These are phyloP conservation scores for Tubosaeta sp. DNA, from an alignment of 768 basidiomycete species.

Conservation along the genomic window DNA sequence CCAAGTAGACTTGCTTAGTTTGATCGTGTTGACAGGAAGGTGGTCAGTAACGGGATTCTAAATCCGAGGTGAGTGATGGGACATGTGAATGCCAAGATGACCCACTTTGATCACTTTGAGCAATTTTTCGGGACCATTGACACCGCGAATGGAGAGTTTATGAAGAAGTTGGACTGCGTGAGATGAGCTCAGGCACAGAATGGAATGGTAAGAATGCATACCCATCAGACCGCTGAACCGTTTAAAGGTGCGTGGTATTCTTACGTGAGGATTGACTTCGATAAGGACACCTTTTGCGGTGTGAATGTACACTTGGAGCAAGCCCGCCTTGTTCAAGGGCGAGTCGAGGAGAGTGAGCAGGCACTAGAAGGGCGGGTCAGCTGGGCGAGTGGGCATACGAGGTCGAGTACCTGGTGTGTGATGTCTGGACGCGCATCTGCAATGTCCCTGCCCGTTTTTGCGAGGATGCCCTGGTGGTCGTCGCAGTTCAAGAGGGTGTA, in stretches of 20 bases:
- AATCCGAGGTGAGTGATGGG: conserved; percentile 1
- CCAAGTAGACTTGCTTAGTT: conserved; percentile 68
- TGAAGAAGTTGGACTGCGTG: conserved; percentile 89
- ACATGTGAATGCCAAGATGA: conserved; percentile 9
- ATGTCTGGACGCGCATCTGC: conserved; percentile 99
- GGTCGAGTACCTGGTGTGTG: conserved; percentile 80
- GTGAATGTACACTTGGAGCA: conserved; percentile 97
- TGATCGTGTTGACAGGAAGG: conserved; percentile 90
- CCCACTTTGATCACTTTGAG: conserved; percentile 92
- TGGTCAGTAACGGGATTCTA: conserved; percentile 95
- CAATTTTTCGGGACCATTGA: conserved; percentile 94
- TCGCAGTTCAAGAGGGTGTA: conserved; percentile 97
- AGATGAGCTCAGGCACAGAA: conserved; percentile 4
- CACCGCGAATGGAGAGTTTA: conserved; percentile 90
- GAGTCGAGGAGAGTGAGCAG: conserved; percentile 95
- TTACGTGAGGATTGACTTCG: conserved; percentile 96
- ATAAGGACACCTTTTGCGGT: conserved; percentile 95
- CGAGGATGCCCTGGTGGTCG: conserved; percentile 97
- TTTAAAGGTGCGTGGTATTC: conserved; percentile 98
- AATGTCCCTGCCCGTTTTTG: conserved; percentile 96
- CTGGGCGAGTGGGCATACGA: conserved; percentile 1
- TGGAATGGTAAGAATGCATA: conserved; percentile 27
- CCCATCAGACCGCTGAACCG: conserved; percentile 99
- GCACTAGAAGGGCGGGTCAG: conserved; percentile 54
- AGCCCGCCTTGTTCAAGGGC: conserved; percentile 94